A percentile compares a stretch with the other conserved stretches of the same genome.
Conservation (phyloP, 2,329 filamentous ascomycete species). For the Exophiala mesophila region DNA sequence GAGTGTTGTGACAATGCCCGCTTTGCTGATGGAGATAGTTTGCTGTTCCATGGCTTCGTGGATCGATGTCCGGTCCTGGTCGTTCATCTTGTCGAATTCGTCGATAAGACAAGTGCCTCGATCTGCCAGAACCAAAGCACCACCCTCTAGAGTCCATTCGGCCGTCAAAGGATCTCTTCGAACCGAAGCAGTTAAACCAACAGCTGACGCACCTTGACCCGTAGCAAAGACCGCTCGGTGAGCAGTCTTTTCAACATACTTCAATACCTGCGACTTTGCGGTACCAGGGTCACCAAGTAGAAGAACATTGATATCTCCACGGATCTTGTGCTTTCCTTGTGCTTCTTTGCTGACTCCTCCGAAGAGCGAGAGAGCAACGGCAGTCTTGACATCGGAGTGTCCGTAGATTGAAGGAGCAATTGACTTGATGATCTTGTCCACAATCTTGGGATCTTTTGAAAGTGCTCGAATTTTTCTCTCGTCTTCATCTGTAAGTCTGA, state of each 20-base stretch:
- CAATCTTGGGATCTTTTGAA: conserved; percentile 82
- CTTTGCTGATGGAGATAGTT: conserved; percentile 98
- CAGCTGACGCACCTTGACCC: conserved; percentile 91
- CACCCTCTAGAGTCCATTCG: conserved; percentile 96
- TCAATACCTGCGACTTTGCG: conserved; percentile 94
- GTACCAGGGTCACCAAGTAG: conserved; percentile 96
- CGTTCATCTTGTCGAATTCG: conserved; percentile 99
- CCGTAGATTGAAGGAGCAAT: conserved; percentile 98
- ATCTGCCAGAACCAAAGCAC: conserved; percentile 90
- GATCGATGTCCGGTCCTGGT: conserved; percentile 95
- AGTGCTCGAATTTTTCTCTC: conserved; percentile 84
- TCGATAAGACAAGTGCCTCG: conserved; percentile 94
- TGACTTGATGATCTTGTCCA: conserved; percentile 87
- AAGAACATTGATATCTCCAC: conserved; percentile 96
- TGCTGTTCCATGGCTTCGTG: conserved; percentile 99
- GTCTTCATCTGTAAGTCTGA: conserved; percentile 90
- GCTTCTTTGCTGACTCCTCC: conserved; percentile 89
- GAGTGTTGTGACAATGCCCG: conserved; percentile 93
- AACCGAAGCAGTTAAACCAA: conserved; percentile 95
- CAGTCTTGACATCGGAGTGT: conserved; percentile 94
- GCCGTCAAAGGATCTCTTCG: conserved; percentile 90
- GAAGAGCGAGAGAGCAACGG: conserved; percentile 87
- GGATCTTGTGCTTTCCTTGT: conserved; percentile 82
- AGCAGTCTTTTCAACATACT: conserved; percentile 96
- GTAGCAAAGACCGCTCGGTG: conserved; percentile 96